Evolutionary conservation across 495 filamentous ascomycete genomes (phyloP), one percentile per base, ranked within the genome.

Genomic region (Stereocaulon alpinum): DNA sequence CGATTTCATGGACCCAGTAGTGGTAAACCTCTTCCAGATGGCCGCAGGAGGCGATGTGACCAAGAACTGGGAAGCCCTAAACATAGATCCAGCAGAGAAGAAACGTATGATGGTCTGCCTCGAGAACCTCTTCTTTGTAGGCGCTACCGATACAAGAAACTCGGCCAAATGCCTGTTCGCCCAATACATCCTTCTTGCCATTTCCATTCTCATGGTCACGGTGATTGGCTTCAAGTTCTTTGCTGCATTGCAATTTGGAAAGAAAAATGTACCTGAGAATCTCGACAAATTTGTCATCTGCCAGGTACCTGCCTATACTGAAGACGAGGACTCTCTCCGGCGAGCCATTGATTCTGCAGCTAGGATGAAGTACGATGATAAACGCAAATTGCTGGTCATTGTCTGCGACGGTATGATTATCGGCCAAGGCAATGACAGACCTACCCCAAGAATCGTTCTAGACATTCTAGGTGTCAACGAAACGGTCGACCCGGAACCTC

Each of bases 401-500:
- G 79, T 99, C 59, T 99, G 93, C 66, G 93, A 99, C 68, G 93
- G 93, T 75, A 97, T 99, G 92, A 97, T 99, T 73, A 92, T 99
- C 62, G 93, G 93, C 61, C 91, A 96, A 74, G 93, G 93, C 64
- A 99, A 99, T 71, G 93, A 99, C 68, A 82, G 87, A 52, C 89
- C 94, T 10, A 99, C 93, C 11, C 93, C 93, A 9, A 81, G 91
- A 56, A 99, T 99, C 63, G 94, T 97, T 40, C 80, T 99, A 55
- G 93, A 99, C 66, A 97, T 99, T 71, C 75, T 99, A 24, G 93
- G 94, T 64, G 93, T 99, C 17, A 84, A 89, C 17, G 91, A 96
- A 61, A 86, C 83, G 17, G 86, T 96, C 3, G 93, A 99, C 68
- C 93, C 93, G n/a, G 91, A 96, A 70, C 91, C 93, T 3, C 78